Conservation (phyloP, 1,284 basidiomycete genomes). For the Ustilago sp. region DNA sequence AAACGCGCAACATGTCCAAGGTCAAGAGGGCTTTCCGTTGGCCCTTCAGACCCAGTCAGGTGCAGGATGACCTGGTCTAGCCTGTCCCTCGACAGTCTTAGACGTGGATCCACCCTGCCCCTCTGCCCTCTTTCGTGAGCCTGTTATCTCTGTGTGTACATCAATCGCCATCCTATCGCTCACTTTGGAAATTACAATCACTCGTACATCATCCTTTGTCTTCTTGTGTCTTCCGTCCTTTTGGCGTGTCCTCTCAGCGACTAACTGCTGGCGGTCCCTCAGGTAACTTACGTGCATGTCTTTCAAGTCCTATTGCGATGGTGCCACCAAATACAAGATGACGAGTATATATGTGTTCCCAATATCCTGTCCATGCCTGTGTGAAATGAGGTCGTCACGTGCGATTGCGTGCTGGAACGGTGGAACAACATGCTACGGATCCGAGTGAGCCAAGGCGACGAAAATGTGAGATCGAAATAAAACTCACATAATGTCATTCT, state of each 20-base stretch:
- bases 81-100: not conserved
- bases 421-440: too few species aligned
- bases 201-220: not conserved
- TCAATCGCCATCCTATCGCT: slow-evolving; percentile 7
- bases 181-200: slow-evolving; percentile 13
- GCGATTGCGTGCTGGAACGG: too few species aligned
- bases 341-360: too few species aligned
- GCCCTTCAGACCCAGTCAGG: slow-evolving; percentile 51
- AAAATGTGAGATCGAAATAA: too few species aligned
- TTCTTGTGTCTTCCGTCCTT: not conserved
- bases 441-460: too few species aligned
- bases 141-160: slow-evolving; percentile 8
- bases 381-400: too few species aligned
- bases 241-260: not conserved
- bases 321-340: too few species aligned
- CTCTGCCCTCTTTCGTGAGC: not conserved
- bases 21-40: slow-evolving; percentile 54
- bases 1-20: slow-evolving; percentile 39
- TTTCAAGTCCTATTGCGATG: too few species aligned
- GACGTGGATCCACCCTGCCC: not conserved
- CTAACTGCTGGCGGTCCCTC: too few species aligned
- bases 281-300: too few species aligned
- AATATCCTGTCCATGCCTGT: too few species aligned
- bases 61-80: slow-evolving; percentile 41
- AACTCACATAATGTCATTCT: too few species aligned